Evolutionary conservation across 441 rosid genomes (phyloP).

Genomic region (Geranium incanum): DNA sequence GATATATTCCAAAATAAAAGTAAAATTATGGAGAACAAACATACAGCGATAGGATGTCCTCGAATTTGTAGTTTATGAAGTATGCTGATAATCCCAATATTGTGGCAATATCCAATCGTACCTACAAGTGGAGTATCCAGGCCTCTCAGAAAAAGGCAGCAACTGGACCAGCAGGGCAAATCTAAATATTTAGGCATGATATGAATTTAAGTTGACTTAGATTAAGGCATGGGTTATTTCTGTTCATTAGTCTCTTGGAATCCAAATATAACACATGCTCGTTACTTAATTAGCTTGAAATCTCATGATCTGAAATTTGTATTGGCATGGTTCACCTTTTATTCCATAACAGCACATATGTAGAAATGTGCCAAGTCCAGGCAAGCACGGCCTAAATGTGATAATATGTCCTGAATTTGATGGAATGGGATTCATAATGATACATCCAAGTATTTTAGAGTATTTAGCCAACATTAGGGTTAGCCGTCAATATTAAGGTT

Average conservation of each 20-base stretch:
- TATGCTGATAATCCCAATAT: constrained; percentile 85
- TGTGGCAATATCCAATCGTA: constrained; percentile 76
- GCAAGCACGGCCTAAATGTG: too few relatives aligned
- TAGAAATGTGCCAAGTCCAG: too few relatives aligned
- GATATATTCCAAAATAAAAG: constrained; percentile 4
- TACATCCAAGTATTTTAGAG: too few relatives aligned
- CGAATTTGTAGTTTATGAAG: constrained; percentile 87
- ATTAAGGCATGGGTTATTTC: constrained; percentile 8
- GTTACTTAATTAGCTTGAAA: too few relatives aligned
- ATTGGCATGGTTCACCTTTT: too few relatives aligned
- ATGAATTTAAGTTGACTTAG: background rate
- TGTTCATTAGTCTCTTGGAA: background rate
- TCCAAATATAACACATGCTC: background rate
- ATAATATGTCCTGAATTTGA: too few relatives aligned
- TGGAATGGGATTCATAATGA: too few relatives aligned
- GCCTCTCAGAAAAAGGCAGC: background rate
- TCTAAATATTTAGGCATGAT: constrained; percentile 1
- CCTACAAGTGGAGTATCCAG: constrained; percentile 41
- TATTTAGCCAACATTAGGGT: too few relatives aligned
- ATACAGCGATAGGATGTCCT: constrained; percentile 77
- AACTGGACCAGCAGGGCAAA: background rate
- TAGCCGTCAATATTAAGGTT: too few relatives aligned
- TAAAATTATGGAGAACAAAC: constrained; percentile 21
- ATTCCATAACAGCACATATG: too few relatives aligned
- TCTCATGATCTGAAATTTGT: too few relatives aligned